Evolutionary conservation across 306 rosid genomes (phyloP).

Genomic region (Dalbergia cochinchinensis): DNA sequence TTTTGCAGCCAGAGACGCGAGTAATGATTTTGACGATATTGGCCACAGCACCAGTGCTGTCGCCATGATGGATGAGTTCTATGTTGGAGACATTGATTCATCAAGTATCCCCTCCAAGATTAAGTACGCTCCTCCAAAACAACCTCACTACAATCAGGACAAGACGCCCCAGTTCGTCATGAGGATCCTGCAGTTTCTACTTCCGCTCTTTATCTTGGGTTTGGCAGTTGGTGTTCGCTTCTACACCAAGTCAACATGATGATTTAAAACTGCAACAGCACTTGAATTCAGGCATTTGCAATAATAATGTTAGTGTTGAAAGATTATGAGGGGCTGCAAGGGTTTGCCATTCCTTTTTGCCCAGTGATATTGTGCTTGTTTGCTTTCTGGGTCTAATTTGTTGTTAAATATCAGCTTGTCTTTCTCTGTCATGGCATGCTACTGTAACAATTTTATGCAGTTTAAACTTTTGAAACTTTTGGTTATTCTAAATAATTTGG

Average conservation of each 20-base stretch:
- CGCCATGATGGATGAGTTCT: constrained; percentile 87
- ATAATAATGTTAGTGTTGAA: constrained; percentile 43
- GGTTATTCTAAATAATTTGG: constrained; percentile 32
- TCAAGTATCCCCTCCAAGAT: constrained; percentile 64
- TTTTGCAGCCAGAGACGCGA: constrained; percentile 89
- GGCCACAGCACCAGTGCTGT: constrained; percentile 87
- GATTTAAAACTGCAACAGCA: constrained; percentile 35
- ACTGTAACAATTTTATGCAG: constrained; percentile 24
- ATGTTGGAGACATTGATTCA: constrained; percentile 82
- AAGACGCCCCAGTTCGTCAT: constrained; percentile 71
- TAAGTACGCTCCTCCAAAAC: constrained; percentile 76
- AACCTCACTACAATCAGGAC: constrained; percentile 78
- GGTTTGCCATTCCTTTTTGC: constrained; percentile 31
- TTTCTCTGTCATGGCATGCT: constrained; percentile 38
- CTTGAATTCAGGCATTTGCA: constrained; percentile 32
- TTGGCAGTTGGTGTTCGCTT: constrained; percentile 76
- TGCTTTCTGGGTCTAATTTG: constrained; percentile 38
- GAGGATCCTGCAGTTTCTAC: constrained; percentile 82
- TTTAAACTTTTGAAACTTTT: constrained; percentile 22
- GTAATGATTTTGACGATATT: constrained; percentile 79
- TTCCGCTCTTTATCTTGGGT: constrained; percentile 82
- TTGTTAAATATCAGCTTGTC: constrained; percentile 22
- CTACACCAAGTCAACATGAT: constrained; percentile 66
- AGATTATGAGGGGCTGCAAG: constrained; percentile 34
- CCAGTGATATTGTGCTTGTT: constrained; percentile 44